Conservation (phyloP, 331 rosid genomes). For the Pyrus hybrid region DNA sequence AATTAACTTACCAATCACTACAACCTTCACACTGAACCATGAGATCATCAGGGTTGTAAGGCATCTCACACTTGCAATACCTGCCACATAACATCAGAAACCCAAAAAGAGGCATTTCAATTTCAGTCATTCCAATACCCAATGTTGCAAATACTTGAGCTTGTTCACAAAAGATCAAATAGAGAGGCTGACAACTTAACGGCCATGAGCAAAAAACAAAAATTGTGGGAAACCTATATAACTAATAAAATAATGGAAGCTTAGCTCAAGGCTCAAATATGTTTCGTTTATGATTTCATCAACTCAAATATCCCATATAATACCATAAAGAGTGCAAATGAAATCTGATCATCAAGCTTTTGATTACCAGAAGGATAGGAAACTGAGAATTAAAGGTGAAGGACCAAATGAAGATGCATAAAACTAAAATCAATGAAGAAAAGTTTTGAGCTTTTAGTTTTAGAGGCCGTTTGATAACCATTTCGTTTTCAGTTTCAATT, state of each 20-base stretch:
- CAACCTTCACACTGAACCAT: constrained; percentile 97
- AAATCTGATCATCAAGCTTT: neutral
- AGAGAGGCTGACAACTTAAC: neutral
- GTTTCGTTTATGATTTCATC: neutral
- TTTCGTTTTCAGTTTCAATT: no score
- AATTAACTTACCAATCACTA: constrained; percentile 70
- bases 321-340: neutral
- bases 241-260: neutral
- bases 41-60: constrained; percentile 92
- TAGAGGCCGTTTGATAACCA: neutral
- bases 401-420: neutral
- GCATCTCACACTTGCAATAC: constrained; percentile 99
- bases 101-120: neutral
- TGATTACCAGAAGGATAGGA: neutral
- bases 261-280: neutral
- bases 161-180: neutral
- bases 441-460: neutral
- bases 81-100: constrained; percentile 37
- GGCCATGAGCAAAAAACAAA: neutral
- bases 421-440: no score
- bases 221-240: neutral
- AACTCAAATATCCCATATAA: neutral
- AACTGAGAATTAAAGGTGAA: neutral
- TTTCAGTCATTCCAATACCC: neutral
- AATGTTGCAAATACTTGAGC: neutral